phyloP scores from a whole-genome alignment of 352 stramenopile species.

The Pythium pyrilobum region DNA sequence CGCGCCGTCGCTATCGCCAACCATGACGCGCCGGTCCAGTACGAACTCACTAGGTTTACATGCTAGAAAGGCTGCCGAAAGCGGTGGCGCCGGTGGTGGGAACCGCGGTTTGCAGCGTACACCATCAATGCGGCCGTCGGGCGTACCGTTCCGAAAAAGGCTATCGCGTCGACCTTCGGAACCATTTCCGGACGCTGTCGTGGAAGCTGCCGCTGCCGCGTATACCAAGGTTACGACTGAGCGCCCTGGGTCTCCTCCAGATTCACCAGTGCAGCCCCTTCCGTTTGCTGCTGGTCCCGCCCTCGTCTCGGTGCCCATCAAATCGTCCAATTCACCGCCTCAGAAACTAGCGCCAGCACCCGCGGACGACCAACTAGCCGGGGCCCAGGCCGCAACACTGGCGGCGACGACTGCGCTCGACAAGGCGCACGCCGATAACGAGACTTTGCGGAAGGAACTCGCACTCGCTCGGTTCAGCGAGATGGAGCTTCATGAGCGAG shows the following conservation, averaged over 20 bases:
- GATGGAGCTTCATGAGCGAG: slow-evolving; percentile 31
- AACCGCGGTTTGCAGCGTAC: slow-evolving; percentile 5
- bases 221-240: neutral
- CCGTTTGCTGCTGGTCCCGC: too few species aligned
- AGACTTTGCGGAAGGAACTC: slow-evolving; percentile 19
- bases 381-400: neutral
- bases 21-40: slow-evolving; percentile 10
- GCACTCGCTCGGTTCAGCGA: slow-evolving; percentile 12
- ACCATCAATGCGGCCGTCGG: slow-evolving; percentile 9
- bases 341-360: neutral
- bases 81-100: neutral
- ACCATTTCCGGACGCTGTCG: neutral
- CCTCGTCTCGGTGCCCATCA: too few species aligned
- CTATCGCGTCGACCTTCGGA: slow-evolving; percentile 16
- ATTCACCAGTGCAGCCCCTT: slow-evolving; percentile 1
- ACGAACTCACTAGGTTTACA: neutral
- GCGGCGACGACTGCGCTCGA: neutral
- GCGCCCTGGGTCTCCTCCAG: slow-evolving; percentile 2
- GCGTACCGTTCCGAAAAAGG: slow-evolving; percentile 5
- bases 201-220: neutral
- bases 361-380: neutral
- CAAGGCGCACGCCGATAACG: slow-evolving; percentile 14
- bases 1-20: neutral
- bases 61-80: neutral
- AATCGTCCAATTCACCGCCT: too few species aligned